These are phyloP conservation scores for Nidularia pulvinata DNA, from an alignment of 768 basidiomycete species.

Conservation along the genomic window DNA sequence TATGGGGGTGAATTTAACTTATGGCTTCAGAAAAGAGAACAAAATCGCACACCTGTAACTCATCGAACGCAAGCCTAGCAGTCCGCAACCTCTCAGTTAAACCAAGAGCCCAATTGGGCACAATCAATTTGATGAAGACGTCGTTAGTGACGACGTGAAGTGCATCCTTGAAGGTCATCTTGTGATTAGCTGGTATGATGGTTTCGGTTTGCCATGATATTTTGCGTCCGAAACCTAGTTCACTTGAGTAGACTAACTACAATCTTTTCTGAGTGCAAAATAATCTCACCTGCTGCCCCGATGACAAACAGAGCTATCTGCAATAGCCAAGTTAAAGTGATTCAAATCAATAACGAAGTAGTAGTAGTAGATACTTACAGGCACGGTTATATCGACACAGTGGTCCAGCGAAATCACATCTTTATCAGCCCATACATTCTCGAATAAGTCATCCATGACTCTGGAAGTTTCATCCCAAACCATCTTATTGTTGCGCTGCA, in stretches of 20 bases:
- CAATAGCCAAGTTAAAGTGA: too few species aligned
- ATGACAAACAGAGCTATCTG: conserved; percentile 60
- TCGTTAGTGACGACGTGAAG: conserved; percentile 39
- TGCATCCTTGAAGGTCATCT: conserved; percentile 47
- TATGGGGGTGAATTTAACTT: too few species aligned
- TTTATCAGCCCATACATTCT: conserved; percentile 45
- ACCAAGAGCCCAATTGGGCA: conserved; percentile 37
- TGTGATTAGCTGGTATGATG: conserved; percentile 37
- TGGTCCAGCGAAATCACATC: conserved; percentile 40
- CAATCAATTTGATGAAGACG: conserved; percentile 29
- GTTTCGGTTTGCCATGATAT: conserved; percentile 46
- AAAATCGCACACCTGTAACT: conserved; percentile 33
- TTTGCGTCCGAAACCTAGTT: conserved; percentile 47
- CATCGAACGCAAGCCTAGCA: conserved; percentile 34
- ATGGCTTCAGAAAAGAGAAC: background rate
- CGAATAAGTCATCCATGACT: conserved; percentile 41
- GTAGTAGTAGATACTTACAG: conserved; percentile 27
- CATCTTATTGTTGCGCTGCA: conserved; percentile 42
- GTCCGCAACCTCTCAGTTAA: conserved; percentile 27
- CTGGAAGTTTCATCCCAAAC: conserved; percentile 46
- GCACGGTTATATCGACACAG: conserved; percentile 50
- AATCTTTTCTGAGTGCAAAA: background rate
- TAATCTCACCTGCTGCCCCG: conserved; percentile 42
- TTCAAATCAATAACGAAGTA: too few species aligned
- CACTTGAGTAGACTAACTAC: background rate